Base-by-base conservation (phyloP, 495 filamentous ascomycete species). In the Penicillium goetzii region DNA sequence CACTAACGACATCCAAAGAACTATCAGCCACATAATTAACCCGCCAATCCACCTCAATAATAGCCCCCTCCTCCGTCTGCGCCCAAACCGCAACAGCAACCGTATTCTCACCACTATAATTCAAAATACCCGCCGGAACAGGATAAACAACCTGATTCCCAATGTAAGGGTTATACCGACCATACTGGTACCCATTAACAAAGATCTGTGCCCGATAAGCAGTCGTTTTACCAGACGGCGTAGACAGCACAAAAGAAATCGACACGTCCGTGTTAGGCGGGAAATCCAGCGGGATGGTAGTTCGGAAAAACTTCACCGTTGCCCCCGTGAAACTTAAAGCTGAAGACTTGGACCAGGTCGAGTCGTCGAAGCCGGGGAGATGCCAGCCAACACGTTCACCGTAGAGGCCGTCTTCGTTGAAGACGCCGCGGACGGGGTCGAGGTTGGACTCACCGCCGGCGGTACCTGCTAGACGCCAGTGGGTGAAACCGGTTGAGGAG, bases 401-500 rank as follows among this genome's bases (percentile, higher is more conserved):
- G 63, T 76, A 87, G 19, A 91, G 70, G 0, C 86, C 89, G 53
- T 89, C 89, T 76, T 92, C 90, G 65, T 92, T 93, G 63, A 89
- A 72, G n/a, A 85, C 88, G 32, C 90, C 89, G 58, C 89, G 86
- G 1, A 80, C 76, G 32, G 80, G 78, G 69, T 93, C 90, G 12
- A 74, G 59, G 71, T 91, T 90, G 36, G 84, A 73, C 61, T 92
- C 89, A 21, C 90, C 89, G 54, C 86, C 87, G 10, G 91, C 78
- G 62, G 90, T 91, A 17, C 90, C 90, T 8, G 89, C 89, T 10
- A 93, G 66, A 70, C 90, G 90, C 90, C 90, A 92, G 50, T 80
- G 80, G 11, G 87, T 74, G 59, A 74, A 81, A 38, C 79, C 47
- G 11, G 73, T 78, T 14, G 78, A 66, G 2, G 69, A 67, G 43